Base-by-base conservation (phyloP, 23 red algal genomes). In the Pyropia yezoensis region DNA sequence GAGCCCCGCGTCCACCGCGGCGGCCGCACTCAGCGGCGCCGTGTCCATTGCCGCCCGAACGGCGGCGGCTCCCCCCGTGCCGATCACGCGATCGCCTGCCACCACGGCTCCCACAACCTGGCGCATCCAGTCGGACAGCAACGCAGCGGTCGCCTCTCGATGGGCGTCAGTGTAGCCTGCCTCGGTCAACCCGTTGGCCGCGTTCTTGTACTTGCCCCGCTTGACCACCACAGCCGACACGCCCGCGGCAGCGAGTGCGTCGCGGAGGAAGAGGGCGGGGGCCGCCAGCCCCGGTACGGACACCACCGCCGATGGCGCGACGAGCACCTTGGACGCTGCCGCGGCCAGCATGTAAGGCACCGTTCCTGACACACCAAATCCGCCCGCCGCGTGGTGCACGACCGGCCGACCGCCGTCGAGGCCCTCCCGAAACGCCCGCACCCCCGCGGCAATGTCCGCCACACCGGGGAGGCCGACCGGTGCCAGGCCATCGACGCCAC, bases 151-250 rank as follows among this genome's bases (percentile, higher is more conserved):
- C 1, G 66, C 66, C 45, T 90, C 86, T 1, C 77, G 66, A 60
- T 90, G 86, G 21, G 74, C 63, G 45, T 80, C 70, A 27, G 86
- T 90, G 34, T 81, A 90, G 28, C 74, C 79, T 1, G 66, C 77
- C 69, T 90, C 75, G 4, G 86, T 90, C 33, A 82, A 68, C 27
- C 16, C 45, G 57, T 90, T 90, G 21, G 76, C 86, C 3, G 86
- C 86, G 22, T 74, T 90, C 50, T 90, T 90, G 28, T 76, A 90
- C 29, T 90, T 75, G 21, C 80, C 80, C 49, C 86, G 70, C 49
- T 70, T 70, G 5, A 90, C 77, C 39, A 81, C 80, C 25, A 76
- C 75, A 14, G 71, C 53, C 68, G 75, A 70, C 12, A 90, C 13
- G 65, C 86, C 86, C 15, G 71, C 52, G 52, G 79, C 67, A 29